Evolutionary conservation across 2,329 filamentous ascomycete species (phyloP).

Genomic region (Curvularia lunata): DNA sequence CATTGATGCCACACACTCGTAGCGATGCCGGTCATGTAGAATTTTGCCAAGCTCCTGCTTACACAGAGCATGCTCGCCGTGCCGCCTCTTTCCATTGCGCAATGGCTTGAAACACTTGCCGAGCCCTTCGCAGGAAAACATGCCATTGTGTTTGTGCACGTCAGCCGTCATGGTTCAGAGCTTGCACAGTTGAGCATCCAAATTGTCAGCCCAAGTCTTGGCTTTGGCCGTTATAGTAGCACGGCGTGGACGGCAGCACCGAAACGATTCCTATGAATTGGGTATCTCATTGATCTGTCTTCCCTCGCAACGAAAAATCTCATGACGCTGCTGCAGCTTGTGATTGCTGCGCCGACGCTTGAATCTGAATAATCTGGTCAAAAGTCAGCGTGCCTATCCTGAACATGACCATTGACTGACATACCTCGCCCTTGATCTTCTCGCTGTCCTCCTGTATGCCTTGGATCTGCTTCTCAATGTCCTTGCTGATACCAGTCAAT

Average conservation of each 20-base stretch:
- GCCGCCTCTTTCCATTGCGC: not conserved
- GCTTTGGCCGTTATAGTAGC: not conserved
- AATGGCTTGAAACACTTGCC: not conserved
- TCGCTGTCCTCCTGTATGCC: slow-evolving; percentile 70
- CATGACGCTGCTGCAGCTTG: slow-evolving; percentile 25
- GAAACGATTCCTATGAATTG: not conserved
- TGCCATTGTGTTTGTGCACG: not conserved
- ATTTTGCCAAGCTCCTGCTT: not conserved
- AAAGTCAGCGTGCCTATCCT: slow-evolving; percentile 6
- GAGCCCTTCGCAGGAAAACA: not conserved
- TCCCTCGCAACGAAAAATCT: not conserved
- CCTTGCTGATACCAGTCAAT: slow-evolving; percentile 57
- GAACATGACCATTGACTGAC: not conserved
- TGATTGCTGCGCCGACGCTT: slow-evolving; percentile 33
- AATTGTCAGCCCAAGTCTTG: not conserved
- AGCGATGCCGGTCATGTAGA: not conserved
- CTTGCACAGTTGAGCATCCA: not conserved
- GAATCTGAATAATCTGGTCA: slow-evolving; percentile 39
- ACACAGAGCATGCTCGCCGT: not conserved
- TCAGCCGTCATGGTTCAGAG: not conserved
- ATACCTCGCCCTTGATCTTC: slow-evolving; percentile 68
- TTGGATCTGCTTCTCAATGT: slow-evolving; percentile 70
- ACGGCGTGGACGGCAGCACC: not conserved
- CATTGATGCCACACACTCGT: not conserved
- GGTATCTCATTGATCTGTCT: slow-evolving; percentile 11